These are phyloP conservation scores for Cystofilobasidium capitatum DNA, from an alignment of 768 basidiomycete genomes.

Conservation along the genomic window DNA sequence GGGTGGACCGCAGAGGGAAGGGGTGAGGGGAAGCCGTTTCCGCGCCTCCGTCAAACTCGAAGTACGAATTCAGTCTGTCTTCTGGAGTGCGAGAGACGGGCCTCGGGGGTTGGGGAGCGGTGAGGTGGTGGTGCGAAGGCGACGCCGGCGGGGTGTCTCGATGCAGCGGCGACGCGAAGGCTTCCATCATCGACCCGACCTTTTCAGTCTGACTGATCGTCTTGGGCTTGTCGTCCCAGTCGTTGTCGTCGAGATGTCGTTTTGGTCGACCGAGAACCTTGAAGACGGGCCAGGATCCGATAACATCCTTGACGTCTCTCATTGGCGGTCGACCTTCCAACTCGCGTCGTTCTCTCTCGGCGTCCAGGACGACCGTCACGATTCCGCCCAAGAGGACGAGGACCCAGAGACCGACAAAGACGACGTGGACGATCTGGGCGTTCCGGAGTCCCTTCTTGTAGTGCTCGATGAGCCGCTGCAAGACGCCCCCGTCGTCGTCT, in stretches of 20 bases:
- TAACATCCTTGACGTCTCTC: not conserved
- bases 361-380: constrained; percentile 29
- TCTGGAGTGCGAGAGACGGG: not conserved
- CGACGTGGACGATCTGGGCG: constrained; percentile 70
- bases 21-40: not conserved
- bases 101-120: not conserved
- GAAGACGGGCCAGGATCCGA: constrained; percentile 3
- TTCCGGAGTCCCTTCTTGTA: constrained; percentile 66
- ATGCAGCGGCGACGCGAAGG: not conserved
- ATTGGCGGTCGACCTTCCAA: not conserved
- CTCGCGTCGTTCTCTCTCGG: not conserved
- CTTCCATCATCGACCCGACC: not conserved
- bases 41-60: not conserved
- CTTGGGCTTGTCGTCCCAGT: not conserved
- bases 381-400: constrained; percentile 69
- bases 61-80: not conserved
- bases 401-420: constrained; percentile 77
- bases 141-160: not conserved
- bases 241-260: not conserved
- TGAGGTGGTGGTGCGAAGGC: constrained; percentile 1
- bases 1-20: not conserved
- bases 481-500: constrained; percentile 48
- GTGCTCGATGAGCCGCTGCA: constrained; percentile 60
- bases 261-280: not conserved
- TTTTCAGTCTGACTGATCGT: not conserved